Percentiles rank a stretch among this genome's conserved stretches.
Evolutionary conservation across 202 grass and related monocot genomes (phyloP).

Genomic region (Setaria italica): DNA sequence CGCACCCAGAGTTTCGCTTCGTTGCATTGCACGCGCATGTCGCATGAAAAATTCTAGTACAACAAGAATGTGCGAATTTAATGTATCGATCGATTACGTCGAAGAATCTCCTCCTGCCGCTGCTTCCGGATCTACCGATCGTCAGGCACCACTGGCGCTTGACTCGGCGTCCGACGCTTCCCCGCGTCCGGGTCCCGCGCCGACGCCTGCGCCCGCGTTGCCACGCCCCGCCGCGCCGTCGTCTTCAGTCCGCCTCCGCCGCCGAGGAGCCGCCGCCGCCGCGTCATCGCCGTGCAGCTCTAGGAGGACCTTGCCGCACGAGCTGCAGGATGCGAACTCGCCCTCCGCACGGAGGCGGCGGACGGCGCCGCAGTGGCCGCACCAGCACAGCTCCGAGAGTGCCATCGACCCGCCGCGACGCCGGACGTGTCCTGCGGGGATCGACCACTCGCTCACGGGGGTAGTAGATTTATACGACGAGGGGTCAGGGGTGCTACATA

Average conservation of each 20-base stretch:
- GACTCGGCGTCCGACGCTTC: conserved; percentile 41
- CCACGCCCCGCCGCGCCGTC: not conserved
- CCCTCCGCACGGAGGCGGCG: conserved; percentile 41
- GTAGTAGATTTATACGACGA: not conserved
- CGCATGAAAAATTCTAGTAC: too few relatives aligned
- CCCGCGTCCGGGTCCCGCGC: not conserved
- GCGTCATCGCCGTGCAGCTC: not conserved
- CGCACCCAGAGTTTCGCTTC: too few relatives aligned
- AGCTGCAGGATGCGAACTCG: conserved; percentile 41
- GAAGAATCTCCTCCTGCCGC: not conserved
- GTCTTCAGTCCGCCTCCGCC: conserved; percentile 1
- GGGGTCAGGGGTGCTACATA: not conserved
- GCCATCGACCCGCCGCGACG: not conserved
- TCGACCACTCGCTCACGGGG: not conserved
- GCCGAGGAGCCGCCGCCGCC: not conserved
- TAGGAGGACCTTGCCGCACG: conserved; percentile 52
- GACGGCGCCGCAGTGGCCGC: conserved; percentile 45
- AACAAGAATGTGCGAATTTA: too few relatives aligned
- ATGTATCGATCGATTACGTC: not conserved
- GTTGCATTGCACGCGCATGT: too few relatives aligned
- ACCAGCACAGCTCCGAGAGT: conserved; percentile 29
- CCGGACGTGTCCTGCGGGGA: not conserved
- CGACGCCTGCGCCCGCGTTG: not conserved
- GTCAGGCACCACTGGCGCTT: not conserved
- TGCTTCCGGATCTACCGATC: not conserved